These are phyloP conservation scores for Hemileccinum impolitum DNA, from an alignment of 768 basidiomycete genomes.

Conservation along the genomic window DNA sequence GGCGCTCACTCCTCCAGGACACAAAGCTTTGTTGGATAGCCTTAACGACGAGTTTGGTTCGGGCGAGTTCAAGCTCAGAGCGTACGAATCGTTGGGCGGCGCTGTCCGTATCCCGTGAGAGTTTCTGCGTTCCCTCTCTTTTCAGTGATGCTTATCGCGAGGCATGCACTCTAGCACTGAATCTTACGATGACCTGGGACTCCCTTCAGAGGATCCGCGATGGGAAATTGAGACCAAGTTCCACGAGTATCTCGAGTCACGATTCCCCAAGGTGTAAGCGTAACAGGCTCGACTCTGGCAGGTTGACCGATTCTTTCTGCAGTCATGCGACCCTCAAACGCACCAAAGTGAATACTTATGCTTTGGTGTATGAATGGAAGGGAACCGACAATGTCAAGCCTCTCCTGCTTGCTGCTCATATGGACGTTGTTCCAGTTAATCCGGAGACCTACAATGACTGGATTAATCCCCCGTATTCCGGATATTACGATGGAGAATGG, in stretches of 20 bases:
- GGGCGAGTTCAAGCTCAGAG: slow-evolving; percentile 26
- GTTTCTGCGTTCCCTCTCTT: not conserved
- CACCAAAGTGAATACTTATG: slow-evolving; percentile 58
- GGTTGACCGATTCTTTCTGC: not conserved
- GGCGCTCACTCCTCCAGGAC: slow-evolving; percentile 9
- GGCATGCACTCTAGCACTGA: slow-evolving; percentile 41
- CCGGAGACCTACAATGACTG: slow-evolving; percentile 43
- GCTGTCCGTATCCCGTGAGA: slow-evolving; percentile 34
- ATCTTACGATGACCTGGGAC: slow-evolving; percentile 47
- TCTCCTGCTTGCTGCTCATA: slow-evolving; percentile 47
- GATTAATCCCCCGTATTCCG: slow-evolving; percentile 50
- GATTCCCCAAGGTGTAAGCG: slow-evolving; percentile 62
- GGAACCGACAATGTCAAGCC: slow-evolving; percentile 55
- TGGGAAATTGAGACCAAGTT: slow-evolving; percentile 30
- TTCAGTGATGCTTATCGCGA: not conserved
- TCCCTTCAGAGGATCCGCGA: slow-evolving; percentile 46
- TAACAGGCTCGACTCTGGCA: not conserved
- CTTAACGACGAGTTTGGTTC: slow-evolving; percentile 25
- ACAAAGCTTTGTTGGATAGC: slow-evolving; percentile 18
- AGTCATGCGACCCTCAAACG: slow-evolving; percentile 49
- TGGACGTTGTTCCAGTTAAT: slow-evolving; percentile 52
- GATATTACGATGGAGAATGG: slow-evolving; percentile 41
- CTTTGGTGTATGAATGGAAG: slow-evolving; percentile 58
- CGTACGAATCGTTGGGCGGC: slow-evolving; percentile 33
- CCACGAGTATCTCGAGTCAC: slow-evolving; percentile 28